phyloP scores from a whole-genome alignment of 352 stramenopile species.

The Phytopythium ostracodes region DNA sequence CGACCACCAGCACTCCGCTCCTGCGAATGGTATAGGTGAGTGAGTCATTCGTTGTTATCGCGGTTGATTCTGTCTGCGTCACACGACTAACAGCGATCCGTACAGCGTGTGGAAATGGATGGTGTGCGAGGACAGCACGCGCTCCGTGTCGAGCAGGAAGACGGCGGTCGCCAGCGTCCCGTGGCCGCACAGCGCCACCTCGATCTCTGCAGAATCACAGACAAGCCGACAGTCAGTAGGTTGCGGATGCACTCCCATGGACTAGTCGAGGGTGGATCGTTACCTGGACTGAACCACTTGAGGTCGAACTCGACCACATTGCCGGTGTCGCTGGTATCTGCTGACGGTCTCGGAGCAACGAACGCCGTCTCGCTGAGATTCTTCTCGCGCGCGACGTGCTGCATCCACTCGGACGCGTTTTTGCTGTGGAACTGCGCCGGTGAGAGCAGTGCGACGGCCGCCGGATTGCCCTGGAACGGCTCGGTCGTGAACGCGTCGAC shows the following conservation, averaged over 20 bases:
- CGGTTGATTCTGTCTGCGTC: background rate
- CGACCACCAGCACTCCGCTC: conserved; percentile 43
- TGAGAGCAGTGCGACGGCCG: conserved; percentile 79
- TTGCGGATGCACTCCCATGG: background rate
- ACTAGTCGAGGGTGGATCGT: background rate
- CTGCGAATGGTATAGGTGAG: conserved; percentile 7
- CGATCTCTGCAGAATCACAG: conserved; percentile 12
- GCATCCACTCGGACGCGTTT: conserved; percentile 40
- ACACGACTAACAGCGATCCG: conserved; percentile 6
- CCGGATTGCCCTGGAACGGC: conserved; percentile 87
- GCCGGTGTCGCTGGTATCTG: background rate
- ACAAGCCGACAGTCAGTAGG: conserved; percentile 6
- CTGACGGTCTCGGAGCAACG: conserved; percentile 29
- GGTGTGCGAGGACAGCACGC: conserved; percentile 24
- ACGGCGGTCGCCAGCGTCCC: conserved; percentile 85
- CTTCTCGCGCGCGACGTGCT: conserved; percentile 86
- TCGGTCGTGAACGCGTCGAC: conserved; percentile 70
- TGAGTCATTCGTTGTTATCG: background rate
- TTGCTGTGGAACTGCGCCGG: conserved; percentile 25
- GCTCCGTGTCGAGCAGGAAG: conserved; percentile 59
- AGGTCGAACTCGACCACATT: conserved; percentile 37
- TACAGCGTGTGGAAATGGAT: conserved; percentile 75
- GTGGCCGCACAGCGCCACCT: conserved; percentile 91
- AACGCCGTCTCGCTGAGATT: conserved; percentile 93
- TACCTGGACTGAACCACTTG: conserved; percentile 64